A percentile compares a stretch with the other conserved stretches of the same genome.
Evolutionary conservation across 176 grass and related monocot genomes (phyloP).

Genomic region (Eleusine coracana): DNA sequence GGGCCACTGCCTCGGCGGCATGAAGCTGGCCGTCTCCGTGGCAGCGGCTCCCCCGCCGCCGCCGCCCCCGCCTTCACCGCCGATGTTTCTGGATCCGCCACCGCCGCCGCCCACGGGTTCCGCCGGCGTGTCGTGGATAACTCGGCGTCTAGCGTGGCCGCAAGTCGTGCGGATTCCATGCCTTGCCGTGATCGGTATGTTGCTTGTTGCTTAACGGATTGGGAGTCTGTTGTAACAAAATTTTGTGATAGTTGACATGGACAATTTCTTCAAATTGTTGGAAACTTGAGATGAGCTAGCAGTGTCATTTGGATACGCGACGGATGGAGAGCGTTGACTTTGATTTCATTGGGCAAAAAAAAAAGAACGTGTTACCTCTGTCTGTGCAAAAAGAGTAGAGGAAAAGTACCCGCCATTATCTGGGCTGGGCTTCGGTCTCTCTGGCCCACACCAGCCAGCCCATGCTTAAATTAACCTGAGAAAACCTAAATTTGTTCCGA

Average conservation of each 20-base stretch:
- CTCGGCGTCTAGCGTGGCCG: not conserved
- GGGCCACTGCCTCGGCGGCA: constrained; percentile 80
- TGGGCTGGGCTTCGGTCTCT: not conserved
- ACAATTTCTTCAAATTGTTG: not conserved
- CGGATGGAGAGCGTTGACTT: constrained; percentile 4
- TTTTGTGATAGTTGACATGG: constrained; percentile 18
- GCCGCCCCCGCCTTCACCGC: not conserved
- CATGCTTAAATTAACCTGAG: not conserved
- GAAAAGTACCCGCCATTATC: not conserved
- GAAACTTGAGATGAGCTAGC: not conserved
- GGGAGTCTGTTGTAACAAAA: not conserved
- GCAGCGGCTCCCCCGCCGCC: not conserved
- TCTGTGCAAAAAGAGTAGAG: not conserved
- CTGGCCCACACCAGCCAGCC: not conserved
- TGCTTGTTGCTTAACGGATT: not conserved
- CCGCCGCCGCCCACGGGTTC: constrained; percentile 37
- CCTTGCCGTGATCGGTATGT: constrained; percentile 17
- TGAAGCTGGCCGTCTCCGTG: constrained; percentile 66
- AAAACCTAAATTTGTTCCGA: too few relatives aligned
- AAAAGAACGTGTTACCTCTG: not conserved
- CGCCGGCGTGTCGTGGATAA: too few relatives aligned
- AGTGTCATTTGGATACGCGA: not conserved
- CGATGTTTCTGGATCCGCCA: not conserved
- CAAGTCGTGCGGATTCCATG: not conserved
- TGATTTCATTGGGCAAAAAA: too few relatives aligned